Conservation (phyloP, 352 stramenopile species). For the Globisporangium alternatum region DNA sequence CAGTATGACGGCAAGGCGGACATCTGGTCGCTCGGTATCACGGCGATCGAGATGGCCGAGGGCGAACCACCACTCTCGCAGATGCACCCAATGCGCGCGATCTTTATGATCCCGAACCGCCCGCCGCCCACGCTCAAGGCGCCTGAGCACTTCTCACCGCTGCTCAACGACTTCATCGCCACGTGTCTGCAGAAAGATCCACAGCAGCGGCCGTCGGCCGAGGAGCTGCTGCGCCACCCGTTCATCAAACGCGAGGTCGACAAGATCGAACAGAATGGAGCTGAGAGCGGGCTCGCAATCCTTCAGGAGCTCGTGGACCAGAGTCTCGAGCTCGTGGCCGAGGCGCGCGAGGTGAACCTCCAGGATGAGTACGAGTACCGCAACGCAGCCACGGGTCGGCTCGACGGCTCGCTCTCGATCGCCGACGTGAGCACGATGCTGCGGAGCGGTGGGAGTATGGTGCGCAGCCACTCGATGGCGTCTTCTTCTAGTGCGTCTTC, state of each 20-base stretch:
- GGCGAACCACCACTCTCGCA: conserved; percentile 79
- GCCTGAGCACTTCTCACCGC: conserved; percentile 36
- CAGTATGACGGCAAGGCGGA: conserved; percentile 83
- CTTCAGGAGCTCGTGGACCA: conserved; percentile 73
- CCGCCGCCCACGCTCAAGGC: conserved; percentile 48
- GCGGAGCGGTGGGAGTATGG: conserved; percentile 21
- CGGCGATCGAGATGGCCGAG: conserved; percentile 87
- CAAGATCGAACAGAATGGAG: conserved; percentile 28
- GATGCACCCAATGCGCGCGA: conserved; percentile 86
- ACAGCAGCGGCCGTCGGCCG: conserved; percentile 38
- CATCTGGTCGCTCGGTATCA: conserved; percentile 87
- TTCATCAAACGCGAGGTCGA: conserved; percentile 66
- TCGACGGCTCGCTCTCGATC: conserved; percentile 59
- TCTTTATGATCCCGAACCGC: conserved; percentile 79
- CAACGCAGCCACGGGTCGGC: conserved; percentile 42
- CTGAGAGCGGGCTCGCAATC: conserved; percentile 36
- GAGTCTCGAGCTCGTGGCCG: conserved; percentile 58
- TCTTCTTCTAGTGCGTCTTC: conserved; percentile 17
- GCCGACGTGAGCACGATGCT: conserved; percentile 71
- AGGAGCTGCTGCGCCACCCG: conserved; percentile 49
- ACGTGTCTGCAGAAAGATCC: conserved; percentile 70
- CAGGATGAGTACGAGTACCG: conserved; percentile 61
- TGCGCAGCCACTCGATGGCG: conserved; percentile 20
- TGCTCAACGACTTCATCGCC: conserved; percentile 59
- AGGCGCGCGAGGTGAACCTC: conserved; percentile 39